Conservation (phyloP, 495 filamentous ascomycete species). For the Xylaria acuta region DNA sequence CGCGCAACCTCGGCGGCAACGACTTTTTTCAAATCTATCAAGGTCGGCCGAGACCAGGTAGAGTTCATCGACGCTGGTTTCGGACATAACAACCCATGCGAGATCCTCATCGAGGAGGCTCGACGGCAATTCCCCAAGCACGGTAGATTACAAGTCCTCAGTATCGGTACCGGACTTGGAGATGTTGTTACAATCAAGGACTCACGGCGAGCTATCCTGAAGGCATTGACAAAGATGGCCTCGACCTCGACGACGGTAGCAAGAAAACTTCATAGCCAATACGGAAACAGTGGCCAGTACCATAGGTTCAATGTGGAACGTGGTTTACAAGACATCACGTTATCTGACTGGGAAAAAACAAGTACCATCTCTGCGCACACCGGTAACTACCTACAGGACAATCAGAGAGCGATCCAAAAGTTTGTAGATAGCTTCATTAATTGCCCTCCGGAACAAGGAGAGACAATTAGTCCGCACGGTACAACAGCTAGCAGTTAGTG, state of each 20-base stretch:
- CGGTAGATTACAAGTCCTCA: slow-evolving; percentile 32
- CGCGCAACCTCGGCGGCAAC: slow-evolving; percentile 51
- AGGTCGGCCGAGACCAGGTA: slow-evolving; percentile 35
- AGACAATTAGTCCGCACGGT: too few species aligned
- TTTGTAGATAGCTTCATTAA: slow-evolving; percentile 22
- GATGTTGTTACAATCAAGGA: slow-evolving; percentile 27
- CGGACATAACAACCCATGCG: slow-evolving; percentile 42
- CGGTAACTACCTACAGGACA: slow-evolving; percentile 39
- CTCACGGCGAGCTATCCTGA: slow-evolving; percentile 24
- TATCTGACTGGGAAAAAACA: slow-evolving; percentile 47
- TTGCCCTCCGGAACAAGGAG: background rate
- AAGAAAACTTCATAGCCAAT: slow-evolving; percentile 19
- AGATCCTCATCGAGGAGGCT: slow-evolving; percentile 36
- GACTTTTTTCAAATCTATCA: slow-evolving; percentile 47
- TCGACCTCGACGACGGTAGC: slow-evolving; percentile 31
- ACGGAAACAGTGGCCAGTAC: slow-evolving; percentile 41
- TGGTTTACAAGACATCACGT: slow-evolving; percentile 49
- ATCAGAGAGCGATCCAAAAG: slow-evolving; percentile 2
- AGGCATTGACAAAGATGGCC: slow-evolving; percentile 33
- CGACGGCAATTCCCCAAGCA: slow-evolving; percentile 22
- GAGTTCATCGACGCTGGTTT: slow-evolving; percentile 41
- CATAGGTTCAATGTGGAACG: slow-evolving; percentile 54
- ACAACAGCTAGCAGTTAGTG: slow-evolving; percentile 20
- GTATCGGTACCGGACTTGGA: slow-evolving; percentile 38
- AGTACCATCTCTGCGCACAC: slow-evolving; percentile 47